Evolutionary conservation across 2,329 filamentous ascomycete genomes (phyloP).

Genomic region (Cladorrhinum sp.): DNA sequence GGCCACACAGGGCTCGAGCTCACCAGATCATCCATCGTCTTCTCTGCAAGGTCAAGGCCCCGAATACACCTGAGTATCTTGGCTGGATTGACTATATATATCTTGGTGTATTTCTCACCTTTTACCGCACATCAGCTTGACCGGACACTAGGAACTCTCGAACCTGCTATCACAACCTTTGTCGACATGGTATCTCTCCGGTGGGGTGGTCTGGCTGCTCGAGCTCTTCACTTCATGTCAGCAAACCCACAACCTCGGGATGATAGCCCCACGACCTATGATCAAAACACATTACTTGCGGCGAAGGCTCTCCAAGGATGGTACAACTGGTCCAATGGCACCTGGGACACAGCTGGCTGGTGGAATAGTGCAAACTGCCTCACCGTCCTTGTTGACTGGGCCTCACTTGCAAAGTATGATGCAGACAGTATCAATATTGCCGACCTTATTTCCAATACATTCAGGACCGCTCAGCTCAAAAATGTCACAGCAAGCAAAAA

Average conservation of each 20-base stretch:
- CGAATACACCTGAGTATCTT: background rate
- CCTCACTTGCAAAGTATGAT: slow-evolving; percentile 18
- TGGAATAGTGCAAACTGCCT: slow-evolving; percentile 71
- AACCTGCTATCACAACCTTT: too few relatives aligned
- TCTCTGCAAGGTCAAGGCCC: background rate
- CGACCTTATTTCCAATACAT: slow-evolving; percentile 45
- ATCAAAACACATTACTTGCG: slow-evolving; percentile 32
- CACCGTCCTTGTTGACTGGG: slow-evolving; percentile 58
- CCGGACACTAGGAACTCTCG: too few relatives aligned
- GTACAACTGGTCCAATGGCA: slow-evolving; percentile 58
- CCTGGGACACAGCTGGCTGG: slow-evolving; percentile 66
- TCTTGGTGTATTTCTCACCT: background rate
- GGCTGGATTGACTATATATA: background rate
- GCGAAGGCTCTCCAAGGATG: slow-evolving; percentile 53
- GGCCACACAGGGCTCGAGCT: slow-evolving; percentile 1
- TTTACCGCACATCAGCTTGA: background rate
- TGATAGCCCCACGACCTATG: slow-evolving; percentile 30
- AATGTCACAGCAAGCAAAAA: slow-evolving; percentile 37
- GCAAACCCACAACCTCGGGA: slow-evolving; percentile 4
- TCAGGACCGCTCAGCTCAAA: slow-evolving; percentile 40
- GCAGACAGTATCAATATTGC: slow-evolving; percentile 35
- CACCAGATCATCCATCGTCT: background rate
- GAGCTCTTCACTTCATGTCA: slow-evolving; percentile 23
- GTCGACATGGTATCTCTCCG: slow-evolving; percentile 26
- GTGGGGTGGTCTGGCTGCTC: slow-evolving; percentile 26